Base-by-base conservation (phyloP, 257 asterid species). In the Handroanthus guayacan region DNA sequence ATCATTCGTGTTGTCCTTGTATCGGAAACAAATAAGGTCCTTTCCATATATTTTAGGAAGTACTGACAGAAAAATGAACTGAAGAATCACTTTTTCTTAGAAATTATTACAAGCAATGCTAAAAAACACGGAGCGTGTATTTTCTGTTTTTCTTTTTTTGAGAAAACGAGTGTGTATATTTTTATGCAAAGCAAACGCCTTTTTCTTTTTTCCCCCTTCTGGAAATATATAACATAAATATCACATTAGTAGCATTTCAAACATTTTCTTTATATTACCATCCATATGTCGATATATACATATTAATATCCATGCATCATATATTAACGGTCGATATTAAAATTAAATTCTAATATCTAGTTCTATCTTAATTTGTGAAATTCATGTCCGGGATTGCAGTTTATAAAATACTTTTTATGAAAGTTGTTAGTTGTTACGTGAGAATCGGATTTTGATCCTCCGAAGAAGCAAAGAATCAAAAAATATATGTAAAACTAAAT, bases 291-390 rank as follows among this genome's bases (percentile, higher is more conserved):
- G 3, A 13, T 51, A 13, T 12, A 5, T 8, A 0, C 3, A 51
- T 51, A 8, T 0, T 12, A 3, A 3, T 12, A 12, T 51, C 17
- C 57, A 3, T 5, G 2, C 18, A 51, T 51, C 17, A 12, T 34
- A 31, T 31, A 34, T 34, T 9, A 47, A 70, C 48, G 64, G 71
- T 37, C 47, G 78, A 62, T 47, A 36, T 62, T 41, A 9, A 55
- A 5, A 60, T 11, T 41, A 7, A 38, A 78, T 20, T 58, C 5
- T 3, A 60, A 48, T 20, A 45, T 11, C 50, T 0, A 37, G 37
- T 16, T 45, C 7, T 11, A 5, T 56, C 61, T 47, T 38, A 54
- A 39, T 20, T 38, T 43, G 67, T 54, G 62, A 25, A 43, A 57
- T 20, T 39, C 51, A 16, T 14, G 4, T 1, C 13, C n/a, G 9